Base-by-base conservation (phyloP, 768 basidiomycete genomes). In the Cystofilobasidium macerans region DNA sequence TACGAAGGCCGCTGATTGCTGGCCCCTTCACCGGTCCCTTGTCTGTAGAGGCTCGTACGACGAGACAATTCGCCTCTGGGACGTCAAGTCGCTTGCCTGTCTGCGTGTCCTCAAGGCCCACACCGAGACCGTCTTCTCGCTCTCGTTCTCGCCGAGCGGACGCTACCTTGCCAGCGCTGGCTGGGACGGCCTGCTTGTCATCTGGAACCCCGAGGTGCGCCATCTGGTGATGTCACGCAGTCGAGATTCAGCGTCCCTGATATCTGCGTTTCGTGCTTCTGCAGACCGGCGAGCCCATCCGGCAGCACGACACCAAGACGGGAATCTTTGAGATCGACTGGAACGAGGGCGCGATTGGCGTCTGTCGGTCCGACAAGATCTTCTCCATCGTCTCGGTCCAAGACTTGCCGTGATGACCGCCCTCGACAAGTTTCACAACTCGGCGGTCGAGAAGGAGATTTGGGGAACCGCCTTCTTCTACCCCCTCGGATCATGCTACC, bases 1-100 rank as follows among this genome's bases (percentile, higher is more conserved):
- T 6, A 30, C 57, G 8, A 30, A 22, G 20, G 3, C 30, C n/a
- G 2, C 54, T 56, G 54, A 32, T 8, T n/a, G 28, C 54, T 32
- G 30, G 16, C 2, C 16, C 28, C 28, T 11, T 82, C 85, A 13
- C 4, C 28, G 28, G 6, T 16, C 3, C 51, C 26, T 22, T n/a
- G 8, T 24, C 24, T 33, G 16, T 30, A 64, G 63, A 3, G 64
- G 56, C 35, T 88, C 88, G 6, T 89, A 89, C 72, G 91, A 94
- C 72, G 78, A 79, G 18, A 87, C 88, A 1, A 82, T 86, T 6
- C 83, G 88, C 47, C 70, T 94, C 35, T 94, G 90, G 90, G 86
- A 92, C 75, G 82, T 85, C 3, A 80, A 81, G 53, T 85, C 85
- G 0, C 89, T 89, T 33, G 80, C 83, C 51, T 92, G 89, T 73